phyloP scores from a whole-genome alignment of 208 protist genomes.

The Endotrypanum monterogeii region DNA sequence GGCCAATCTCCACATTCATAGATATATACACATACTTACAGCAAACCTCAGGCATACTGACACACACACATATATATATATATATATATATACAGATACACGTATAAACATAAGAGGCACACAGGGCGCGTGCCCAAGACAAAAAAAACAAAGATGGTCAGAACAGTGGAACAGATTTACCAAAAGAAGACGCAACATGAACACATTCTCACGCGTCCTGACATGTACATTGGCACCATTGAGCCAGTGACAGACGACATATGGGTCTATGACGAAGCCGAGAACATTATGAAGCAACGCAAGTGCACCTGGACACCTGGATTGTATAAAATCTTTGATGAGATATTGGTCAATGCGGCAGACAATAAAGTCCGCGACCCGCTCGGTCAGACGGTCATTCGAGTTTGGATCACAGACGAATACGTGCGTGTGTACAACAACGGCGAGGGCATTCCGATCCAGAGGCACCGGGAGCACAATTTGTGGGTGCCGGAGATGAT shows the following conservation, averaged over 20 bases:
- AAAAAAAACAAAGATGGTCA: slow-evolving; percentile 32
- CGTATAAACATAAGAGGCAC: slow-evolving; percentile 12
- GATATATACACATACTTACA: background rate
- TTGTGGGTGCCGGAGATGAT: slow-evolving; percentile 99
- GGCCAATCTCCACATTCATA: background rate
- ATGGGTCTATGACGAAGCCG: slow-evolving; percentile 95
- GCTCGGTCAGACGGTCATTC: slow-evolving; percentile 86
- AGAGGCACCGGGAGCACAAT: slow-evolving; percentile 96
- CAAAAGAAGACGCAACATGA: slow-evolving; percentile 98
- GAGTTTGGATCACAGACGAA: slow-evolving; percentile 96
- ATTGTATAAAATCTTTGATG: slow-evolving; percentile 99
- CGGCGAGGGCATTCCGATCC: slow-evolving; percentile 98
- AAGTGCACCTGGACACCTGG: slow-evolving; percentile 97
- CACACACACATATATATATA: too few species aligned
- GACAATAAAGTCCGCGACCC: slow-evolving; percentile 99
- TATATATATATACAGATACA: slow-evolving; percentile 30
- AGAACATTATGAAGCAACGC: slow-evolving; percentile 91
- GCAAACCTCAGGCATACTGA: slow-evolving; percentile 25
- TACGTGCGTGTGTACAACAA: slow-evolving; percentile 99
- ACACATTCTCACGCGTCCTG: slow-evolving; percentile 98
- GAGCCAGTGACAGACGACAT: slow-evolving; percentile 91
- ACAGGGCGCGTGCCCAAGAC: background rate
- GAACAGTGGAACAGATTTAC: slow-evolving; percentile 96
- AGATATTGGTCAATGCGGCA: slow-evolving; percentile 99
- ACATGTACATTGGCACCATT: slow-evolving; percentile 99